Percentiles rank a stretch among this genome's conserved stretches.
These are phyloP conservation scores for Blastobotrys terrestris DNA, from an alignment of 805 yeast species.

Conservation along the genomic window DNA sequence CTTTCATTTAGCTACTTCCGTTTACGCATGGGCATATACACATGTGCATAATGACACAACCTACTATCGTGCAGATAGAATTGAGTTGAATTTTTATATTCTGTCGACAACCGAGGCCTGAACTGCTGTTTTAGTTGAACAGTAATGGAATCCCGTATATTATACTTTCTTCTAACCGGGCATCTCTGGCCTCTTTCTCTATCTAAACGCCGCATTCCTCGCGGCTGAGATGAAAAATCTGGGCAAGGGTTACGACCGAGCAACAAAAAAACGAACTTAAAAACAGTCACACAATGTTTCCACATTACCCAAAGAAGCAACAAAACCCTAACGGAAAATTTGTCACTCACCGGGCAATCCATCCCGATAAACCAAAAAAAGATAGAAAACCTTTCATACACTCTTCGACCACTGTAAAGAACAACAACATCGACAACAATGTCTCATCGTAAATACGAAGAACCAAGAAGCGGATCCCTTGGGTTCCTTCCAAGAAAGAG, in stretches of 20 bases:
- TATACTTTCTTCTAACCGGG: too few species aligned
- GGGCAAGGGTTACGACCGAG: not conserved
- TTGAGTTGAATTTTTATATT: too few species aligned
- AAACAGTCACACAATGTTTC: not conserved
- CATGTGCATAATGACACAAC: too few species aligned
- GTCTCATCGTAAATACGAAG: slow-evolving; percentile 99
- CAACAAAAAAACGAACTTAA: too few species aligned
- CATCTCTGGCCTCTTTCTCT: too few species aligned
- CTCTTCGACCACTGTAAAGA: slow-evolving; percentile 2
- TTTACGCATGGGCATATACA: too few species aligned
- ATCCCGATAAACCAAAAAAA: not conserved
- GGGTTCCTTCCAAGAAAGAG: slow-evolving; percentile 99
- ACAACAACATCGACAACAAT: slow-evolving; percentile 40
- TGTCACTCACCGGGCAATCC: not conserved
- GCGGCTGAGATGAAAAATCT: not conserved
- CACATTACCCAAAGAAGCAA: not conserved
- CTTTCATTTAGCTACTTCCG: too few species aligned
- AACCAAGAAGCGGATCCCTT: slow-evolving; percentile 99
- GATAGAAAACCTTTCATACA: not conserved
- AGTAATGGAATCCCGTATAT: too few species aligned
- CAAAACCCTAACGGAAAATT: not conserved
- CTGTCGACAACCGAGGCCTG: too few species aligned
- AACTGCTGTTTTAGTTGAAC: too few species aligned
- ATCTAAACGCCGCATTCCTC: not conserved
- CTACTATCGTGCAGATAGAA: too few species aligned